Evolutionary conservation across 805 yeast species (phyloP), one percentile per base, ranked within the genome.

Genomic region (Kluyveromyces lactis): DNA sequence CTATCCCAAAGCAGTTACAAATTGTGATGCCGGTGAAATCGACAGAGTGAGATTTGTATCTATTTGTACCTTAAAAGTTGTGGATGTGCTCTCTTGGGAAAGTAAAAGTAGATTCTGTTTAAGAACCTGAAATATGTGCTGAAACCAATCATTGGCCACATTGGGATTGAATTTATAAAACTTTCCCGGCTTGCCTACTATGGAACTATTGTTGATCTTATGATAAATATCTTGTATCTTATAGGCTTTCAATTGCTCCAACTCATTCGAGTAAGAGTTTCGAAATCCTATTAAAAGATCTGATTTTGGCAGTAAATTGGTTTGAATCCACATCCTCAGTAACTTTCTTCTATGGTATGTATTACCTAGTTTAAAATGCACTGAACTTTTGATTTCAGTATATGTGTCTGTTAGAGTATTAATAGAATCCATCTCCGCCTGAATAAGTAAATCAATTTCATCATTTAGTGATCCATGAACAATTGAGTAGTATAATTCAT

Each of bases 341-440:
- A 60, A 35, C 44, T 60, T 60, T 15, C 47, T 44, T 23, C 62
- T 45, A 40, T 60, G 63, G 23, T 47, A 40, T 1, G 42, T 30
- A 26, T 45, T 49, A 8, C 47, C 41, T 40, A 52, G 38, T 15
- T 46, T 50, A 8, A 60, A 34, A 7, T 46, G 44, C 2, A 49
- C 41, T 31, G 47, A 57, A 38, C 64, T 57, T 43, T 60, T 60
- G 18, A 60, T 31, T 41, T 60, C 64, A 8, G 56, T 53, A 33
- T 50, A 58, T 2, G 40, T 40, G 4, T 49, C 42, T 2, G 45
- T 40, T 2, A 29, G 18, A 2, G 42, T 24, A 29, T 60, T 52
- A 40, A 48, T 50, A 7, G 58, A 49, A 40, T 60, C 64, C 53
- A 60, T 51, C 41, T 60, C 64, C 33, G 60, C 56, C 13, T 62